These are phyloP conservation scores for Cyberlindnera xylosilytica DNA, from an alignment of 805 yeast genomes.

Conservation along the genomic window DNA sequence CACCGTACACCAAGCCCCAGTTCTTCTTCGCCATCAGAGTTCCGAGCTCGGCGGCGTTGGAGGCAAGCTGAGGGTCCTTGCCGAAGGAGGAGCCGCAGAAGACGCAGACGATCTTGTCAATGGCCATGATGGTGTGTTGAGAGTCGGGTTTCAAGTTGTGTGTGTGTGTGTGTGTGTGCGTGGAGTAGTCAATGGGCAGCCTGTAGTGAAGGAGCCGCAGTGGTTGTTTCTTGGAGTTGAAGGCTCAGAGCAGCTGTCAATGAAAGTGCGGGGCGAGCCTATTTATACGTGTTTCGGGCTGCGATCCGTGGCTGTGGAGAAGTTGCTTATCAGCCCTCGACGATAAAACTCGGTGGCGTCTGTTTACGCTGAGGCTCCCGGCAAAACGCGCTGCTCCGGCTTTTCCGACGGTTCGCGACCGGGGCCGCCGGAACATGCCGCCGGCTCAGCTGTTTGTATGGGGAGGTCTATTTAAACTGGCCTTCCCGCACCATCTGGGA, in stretches of 20 bases:
- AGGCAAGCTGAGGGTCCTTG: conserved; percentile 43
- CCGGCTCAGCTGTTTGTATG: too few species aligned
- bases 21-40: conserved; percentile 48
- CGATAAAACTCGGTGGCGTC: not conserved
- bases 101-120: conserved; percentile 56
- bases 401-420: not conserved
- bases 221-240: too few species aligned
- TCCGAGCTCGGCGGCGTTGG: conserved; percentile 61
- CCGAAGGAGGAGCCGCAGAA: conserved; percentile 88
- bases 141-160: not conserved
- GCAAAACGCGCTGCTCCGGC: not conserved
- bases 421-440: not conserved
- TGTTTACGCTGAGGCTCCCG: not conserved
- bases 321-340: not conserved
- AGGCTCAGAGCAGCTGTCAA: too few species aligned
- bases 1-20: conserved; percentile 86
- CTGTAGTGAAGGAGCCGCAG: too few species aligned
- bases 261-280: too few species aligned
- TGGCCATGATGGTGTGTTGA: conserved; percentile 6
- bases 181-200: too few species aligned
- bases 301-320: not conserved
- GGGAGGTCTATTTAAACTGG: too few species aligned
- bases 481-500: too few species aligned
- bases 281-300: not conserved
- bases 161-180: not conserved